Evolutionary conservation across 1,284 basidiomycete species (phyloP).

Genomic region (Trichosporon coremiiforme): DNA sequence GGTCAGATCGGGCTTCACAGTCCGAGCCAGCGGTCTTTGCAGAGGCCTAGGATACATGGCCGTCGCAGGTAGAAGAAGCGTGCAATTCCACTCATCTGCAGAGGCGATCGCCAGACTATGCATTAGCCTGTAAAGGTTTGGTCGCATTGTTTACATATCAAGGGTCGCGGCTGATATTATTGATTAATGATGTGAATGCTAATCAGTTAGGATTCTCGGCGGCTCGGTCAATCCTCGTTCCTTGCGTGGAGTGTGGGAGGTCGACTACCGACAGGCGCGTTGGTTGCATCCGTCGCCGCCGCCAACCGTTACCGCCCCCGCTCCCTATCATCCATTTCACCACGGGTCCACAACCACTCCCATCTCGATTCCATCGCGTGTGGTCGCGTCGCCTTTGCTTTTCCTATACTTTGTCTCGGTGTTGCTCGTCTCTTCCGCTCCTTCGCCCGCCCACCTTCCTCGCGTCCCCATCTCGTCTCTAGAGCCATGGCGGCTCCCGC

Average conservation of each 20-base stretch:
- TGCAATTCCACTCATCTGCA: no score
- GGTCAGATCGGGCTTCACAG: not conserved
- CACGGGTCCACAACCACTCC: not conserved
- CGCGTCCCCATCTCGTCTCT: constrained; percentile 11
- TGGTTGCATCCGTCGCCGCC: constrained; percentile 15
- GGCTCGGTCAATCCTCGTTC: constrained; percentile 7
- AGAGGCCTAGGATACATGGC: not conserved
- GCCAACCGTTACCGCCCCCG: not conserved
- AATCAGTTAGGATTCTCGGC: not conserved
- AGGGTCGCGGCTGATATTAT: not conserved
- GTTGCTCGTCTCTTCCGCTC: constrained; percentile 18
- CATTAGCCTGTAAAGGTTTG: not conserved
- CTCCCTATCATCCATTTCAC: constrained; percentile 6
- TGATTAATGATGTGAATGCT: not conserved
- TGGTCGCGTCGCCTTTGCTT: not conserved
- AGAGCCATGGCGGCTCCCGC: constrained; percentile 33
- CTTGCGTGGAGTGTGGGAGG: not conserved
- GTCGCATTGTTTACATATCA: not conserved
- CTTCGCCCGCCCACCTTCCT: constrained; percentile 10
- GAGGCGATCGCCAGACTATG: no score
- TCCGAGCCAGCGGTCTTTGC: not conserved
- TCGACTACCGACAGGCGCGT: constrained; percentile 2
- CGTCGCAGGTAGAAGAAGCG: no score
- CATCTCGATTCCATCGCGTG: not conserved
- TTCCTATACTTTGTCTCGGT: not conserved